phyloP scores from a whole-genome alignment of 1,284 basidiomycete species.

The Psilocybe mexicana region DNA sequence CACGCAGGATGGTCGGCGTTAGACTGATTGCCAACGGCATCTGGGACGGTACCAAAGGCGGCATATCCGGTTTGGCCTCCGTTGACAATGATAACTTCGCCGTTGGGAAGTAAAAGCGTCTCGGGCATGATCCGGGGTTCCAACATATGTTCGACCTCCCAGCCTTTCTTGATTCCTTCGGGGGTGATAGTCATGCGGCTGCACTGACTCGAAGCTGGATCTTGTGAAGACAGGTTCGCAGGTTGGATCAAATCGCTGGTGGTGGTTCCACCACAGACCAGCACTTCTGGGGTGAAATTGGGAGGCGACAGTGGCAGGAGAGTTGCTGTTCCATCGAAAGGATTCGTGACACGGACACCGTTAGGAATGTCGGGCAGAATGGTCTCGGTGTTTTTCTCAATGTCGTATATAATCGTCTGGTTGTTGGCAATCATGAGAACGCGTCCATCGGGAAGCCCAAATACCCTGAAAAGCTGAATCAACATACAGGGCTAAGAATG shows the following conservation, averaged over 20 bases:
- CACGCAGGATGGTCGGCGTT: conserved; percentile 41
- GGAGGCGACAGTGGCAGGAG: conserved; percentile 49
- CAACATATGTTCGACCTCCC: conserved; percentile 40
- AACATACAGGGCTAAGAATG: not conserved
- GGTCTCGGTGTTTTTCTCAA: conserved; percentile 43
- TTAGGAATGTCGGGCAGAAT: conserved; percentile 47
- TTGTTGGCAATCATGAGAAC: conserved; percentile 48
- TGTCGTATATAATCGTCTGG: conserved; percentile 45
- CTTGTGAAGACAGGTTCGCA: conserved; percentile 36
- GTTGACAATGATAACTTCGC: conserved; percentile 50
- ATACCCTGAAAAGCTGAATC: conserved; percentile 15
- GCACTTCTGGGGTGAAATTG: conserved; percentile 46
- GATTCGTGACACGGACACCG: conserved; percentile 48
- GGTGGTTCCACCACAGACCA: conserved; percentile 49
- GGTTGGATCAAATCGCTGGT: conserved; percentile 31
- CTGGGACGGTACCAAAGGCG: conserved; percentile 44
- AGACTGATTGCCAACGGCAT: conserved; percentile 37
- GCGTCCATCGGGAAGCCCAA: conserved; percentile 38
- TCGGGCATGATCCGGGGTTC: conserved; percentile 48
- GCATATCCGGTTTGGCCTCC: conserved; percentile 47
- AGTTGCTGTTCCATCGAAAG: conserved; percentile 45
- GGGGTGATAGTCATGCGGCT: conserved; percentile 38
- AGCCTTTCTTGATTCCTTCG: conserved; percentile 39
- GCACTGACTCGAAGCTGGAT: conserved; percentile 46
- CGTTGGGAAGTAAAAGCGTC: conserved; percentile 53